Evolutionary conservation across 208 protist species (phyloP), one percentile per base, ranked within the genome.

Genomic region (Acanthamoeba lenticulata): DNA sequence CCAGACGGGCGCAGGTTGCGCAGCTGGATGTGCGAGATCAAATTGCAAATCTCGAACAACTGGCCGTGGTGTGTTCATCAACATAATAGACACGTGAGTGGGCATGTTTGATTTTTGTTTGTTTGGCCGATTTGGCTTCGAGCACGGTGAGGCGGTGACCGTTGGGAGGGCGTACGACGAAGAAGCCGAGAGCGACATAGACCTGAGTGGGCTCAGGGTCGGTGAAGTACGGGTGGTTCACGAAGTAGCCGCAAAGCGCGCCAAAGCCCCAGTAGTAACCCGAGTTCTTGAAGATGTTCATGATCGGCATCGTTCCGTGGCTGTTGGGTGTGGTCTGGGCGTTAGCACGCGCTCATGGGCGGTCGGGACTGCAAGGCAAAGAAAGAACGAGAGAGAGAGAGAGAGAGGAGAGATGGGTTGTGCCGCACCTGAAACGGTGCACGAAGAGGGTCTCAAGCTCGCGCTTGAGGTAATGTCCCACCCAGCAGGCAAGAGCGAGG

Each of bases 201-300:
- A 96, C 47, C 38, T 93, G 77, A 21, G 69, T 94, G 21, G 29
- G 86, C 15, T 92, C 69, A n/a, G 97, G 97, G 81, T 96, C 94
- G 17, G 97, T 98, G 96, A 98, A 99, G 24, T 94, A 62, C 0
- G 98, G 98, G 97, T 97, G 94, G 95, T 97, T 98, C 89, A 98
- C 93, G 57, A 98, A 97, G 97, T 98, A 98, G 79, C 97, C 97
- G 94, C 98, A 98, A 92, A 98, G 97, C 57, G 96, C 96, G 44
- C 97, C 98, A 96, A 98, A 98, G 94, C 96, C 97, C 98, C 98
- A 99, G 97, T 99, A 99, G 96, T 99, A 99, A 67, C 96, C 94
- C 94, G 96, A 98, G 97, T 99, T 99, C 96, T 99, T 99, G 95
- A 99, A 97, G 74, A 99, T 96, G 96, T 99, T 99, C 85, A 97